phyloP scores from a whole-genome alignment of 2,329 filamentous ascomycete genomes.

The Parascedosporium putredinis region DNA sequence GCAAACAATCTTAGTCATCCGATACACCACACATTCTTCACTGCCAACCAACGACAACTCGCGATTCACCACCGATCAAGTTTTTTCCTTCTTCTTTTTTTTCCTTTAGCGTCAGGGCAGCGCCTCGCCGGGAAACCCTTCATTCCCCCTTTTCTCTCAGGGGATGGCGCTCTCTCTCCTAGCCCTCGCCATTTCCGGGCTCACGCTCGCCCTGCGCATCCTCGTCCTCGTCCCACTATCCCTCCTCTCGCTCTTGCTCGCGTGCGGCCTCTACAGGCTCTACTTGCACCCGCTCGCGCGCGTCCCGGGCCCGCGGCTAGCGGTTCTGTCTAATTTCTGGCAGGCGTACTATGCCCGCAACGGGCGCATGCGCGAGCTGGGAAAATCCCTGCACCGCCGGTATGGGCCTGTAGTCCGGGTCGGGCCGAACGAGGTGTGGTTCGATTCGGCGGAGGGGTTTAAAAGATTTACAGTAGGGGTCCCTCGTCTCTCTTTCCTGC shows the following conservation, averaged over 20 bases:
- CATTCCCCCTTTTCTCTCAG: too few relatives aligned
- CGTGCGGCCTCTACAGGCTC: constrained; percentile 24
- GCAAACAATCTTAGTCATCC: too few relatives aligned
- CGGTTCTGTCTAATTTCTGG: constrained; percentile 37
- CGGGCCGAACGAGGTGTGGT: constrained; percentile 43
- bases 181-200: not conserved
- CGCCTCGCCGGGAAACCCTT: too few relatives aligned
- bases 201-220: not conserved
- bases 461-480: constrained; percentile 33
- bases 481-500: constrained; percentile 9
- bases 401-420: constrained; percentile 44
- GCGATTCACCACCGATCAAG: not conserved
- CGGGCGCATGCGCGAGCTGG: constrained; percentile 30
- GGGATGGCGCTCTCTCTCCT: too few relatives aligned
- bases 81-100: too few relatives aligned
- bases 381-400: constrained; percentile 29
- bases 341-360: constrained; percentile 33
- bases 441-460: constrained; percentile 36
- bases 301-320: constrained; percentile 35
- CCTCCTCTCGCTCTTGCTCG: not conserved
- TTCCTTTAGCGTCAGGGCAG: too few relatives aligned
- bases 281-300: constrained; percentile 31
- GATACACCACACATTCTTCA: too few relatives aligned
- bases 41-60: not conserved
- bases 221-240: not conserved